Evolutionary conservation across 345 rosid species (phyloP).

Genomic region (Noccaea bulbosa): DNA sequence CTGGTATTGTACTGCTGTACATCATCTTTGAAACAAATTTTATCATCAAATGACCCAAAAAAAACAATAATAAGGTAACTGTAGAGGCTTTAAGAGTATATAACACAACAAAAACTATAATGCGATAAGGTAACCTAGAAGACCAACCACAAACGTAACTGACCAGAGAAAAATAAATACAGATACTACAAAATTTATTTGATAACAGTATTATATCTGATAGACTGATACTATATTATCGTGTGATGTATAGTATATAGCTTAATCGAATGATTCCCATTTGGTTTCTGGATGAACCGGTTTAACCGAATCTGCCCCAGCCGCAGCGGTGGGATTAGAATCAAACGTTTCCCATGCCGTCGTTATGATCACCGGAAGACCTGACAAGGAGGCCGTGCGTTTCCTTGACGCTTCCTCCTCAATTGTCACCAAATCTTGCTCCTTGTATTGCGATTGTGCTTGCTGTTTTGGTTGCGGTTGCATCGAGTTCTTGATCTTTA

Average conservation of each 20-base stretch:
- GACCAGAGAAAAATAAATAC: background rate
- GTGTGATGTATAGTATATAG: background rate
- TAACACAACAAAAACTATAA: background rate
- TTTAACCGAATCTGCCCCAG: slow-evolving; percentile 40
- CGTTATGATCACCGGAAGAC: slow-evolving; percentile 61
- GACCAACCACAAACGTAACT: slow-evolving; percentile 22
- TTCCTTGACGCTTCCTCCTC: slow-evolving; percentile 45
- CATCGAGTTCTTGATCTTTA: slow-evolving; percentile 76
- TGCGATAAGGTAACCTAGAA: slow-evolving; percentile 5
- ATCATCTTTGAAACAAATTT: too few species aligned
- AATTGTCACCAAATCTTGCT: slow-evolving; percentile 10
- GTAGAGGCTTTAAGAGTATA: background rate
- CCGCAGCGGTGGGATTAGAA: slow-evolving; percentile 46
- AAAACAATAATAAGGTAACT: too few species aligned
- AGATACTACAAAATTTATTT: slow-evolving; percentile 3
- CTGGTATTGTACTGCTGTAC: too few species aligned
- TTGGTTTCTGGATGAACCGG: slow-evolving; percentile 58
- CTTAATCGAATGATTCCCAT: slow-evolving; percentile 72
- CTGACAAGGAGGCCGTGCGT: slow-evolving; percentile 48
- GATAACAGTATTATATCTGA: background rate
- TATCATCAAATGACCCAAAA: too few species aligned
- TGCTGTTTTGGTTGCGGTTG: slow-evolving; percentile 46
- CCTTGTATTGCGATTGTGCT: slow-evolving; percentile 18
- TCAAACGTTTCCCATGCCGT: slow-evolving; percentile 94
- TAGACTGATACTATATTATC: background rate